Evolutionary conservation across 1,284 basidiomycete genomes (phyloP), one percentile per base, ranked within the genome.

Genomic region (Meira miltonrushii): DNA sequence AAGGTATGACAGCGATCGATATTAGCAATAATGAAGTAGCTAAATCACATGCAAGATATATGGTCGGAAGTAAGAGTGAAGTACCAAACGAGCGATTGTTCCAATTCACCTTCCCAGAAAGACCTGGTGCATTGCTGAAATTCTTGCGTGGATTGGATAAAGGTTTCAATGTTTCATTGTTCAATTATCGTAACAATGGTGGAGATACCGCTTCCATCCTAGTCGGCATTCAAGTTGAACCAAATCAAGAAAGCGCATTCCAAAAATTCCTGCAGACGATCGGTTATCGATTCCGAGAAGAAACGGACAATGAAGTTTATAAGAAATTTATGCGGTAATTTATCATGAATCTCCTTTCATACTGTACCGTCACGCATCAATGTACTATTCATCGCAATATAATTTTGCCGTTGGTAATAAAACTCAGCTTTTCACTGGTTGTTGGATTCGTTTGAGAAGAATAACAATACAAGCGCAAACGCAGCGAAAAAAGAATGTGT

Each of bases 171-270:
- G 90, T 98, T 55, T 89, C 90, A 0, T 79, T 98, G 62, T 98
- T 97, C 82, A 95, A 98, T 79, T 98, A 98, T 80, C 84, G 94
- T 60, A 96, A 96, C 78, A 93, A 98, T 69, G 94, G 94, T 37
- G 64, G 66, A 9, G 92, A 78, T 50, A 62, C 74, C 4, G 73
- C 66, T 43, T 72, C 70, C 50, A 66, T 78, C 10, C 59, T 98
- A 47, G 90, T 92, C 2, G 95, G 92, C 1, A 88, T 98, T 55
- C 93, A 97, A 78, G 92, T 97, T 82, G 21, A 38, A n/a, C 55
- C 55, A 17, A 79, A 80, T 47, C 88, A 90, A 41, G 79, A 82
- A 44, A 80, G 81, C 10, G 82, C 84, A 48, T 92, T 97, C 65
- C 83, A 87, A 58, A 80, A 81, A 17, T 96, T 90, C 78, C 80